Evolutionary conservation across 2,329 filamentous ascomycete species (phyloP), one percentile per base, ranked within the genome.

Genomic region (Macroventuria anomochaeta): DNA sequence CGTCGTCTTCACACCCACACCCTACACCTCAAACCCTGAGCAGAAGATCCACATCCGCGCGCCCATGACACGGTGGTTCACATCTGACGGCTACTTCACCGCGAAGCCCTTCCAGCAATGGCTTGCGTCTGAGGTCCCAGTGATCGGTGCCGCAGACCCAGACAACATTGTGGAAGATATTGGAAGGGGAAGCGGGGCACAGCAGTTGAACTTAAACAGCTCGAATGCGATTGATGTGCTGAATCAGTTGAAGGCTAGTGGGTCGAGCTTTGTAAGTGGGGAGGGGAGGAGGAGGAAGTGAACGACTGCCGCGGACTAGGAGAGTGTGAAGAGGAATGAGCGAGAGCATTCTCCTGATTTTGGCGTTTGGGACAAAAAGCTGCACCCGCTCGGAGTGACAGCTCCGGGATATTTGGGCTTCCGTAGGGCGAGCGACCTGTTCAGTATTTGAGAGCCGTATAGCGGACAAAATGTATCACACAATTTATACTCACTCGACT

Each of bases 31-130:
- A 33, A 68, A 65, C 38, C 65, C 68, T 6, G 48, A 64, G 13
- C 70, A 81, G 56, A 79, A 77, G 15, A 68, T 85, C 55, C 80
- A 85, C 59, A 75, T 92, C 55, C 76, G 81, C 57, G 82, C 83
- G 37, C 82, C 88, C 29, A 93, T 95, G 72, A 84, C 83, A 28
- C 80, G 83, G 46, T 95, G 89, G 89, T 95, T 93, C 63, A 80
- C 79, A 2, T 65, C 76, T 65, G 89, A 96, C 73, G 91, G 91
- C 42, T 83, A 82, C 72, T 92, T 95, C 71, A 83, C 92, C 38
- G 83, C 85, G 7, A 79, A 84, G 62, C 90, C 90, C 5, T 93
- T 95, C 76, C 90, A 95, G 81, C 83, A 87, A 70, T 85, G 90
- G 77, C 79, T 95, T 40, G 89, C 89, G 10, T 82, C 82, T n/a